A percentile compares a stretch with the other conserved stretches of the same genome.
Evolutionary conservation across 2,329 filamentous ascomycete genomes (phyloP).

Genomic region (Epichloe baconii): DNA sequence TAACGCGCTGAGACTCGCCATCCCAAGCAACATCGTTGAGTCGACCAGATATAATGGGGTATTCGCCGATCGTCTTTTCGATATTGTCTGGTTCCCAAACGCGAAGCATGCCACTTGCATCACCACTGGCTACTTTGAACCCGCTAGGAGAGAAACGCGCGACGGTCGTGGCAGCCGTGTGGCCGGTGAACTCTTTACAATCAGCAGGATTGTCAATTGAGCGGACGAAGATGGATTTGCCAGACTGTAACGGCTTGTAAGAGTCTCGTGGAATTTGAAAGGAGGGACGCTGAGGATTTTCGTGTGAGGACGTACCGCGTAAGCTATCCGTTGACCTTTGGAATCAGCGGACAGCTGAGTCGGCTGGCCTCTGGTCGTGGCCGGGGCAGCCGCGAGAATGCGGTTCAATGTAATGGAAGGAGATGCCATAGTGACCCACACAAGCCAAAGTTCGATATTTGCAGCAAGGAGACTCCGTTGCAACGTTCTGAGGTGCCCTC

Average conservation of each 20-base stretch:
- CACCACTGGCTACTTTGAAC: constrained; percentile 89
- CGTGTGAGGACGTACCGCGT: constrained; percentile 52
- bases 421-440: constrained; percentile 17
- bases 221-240: constrained; percentile 92
- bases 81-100: constrained; percentile 91
- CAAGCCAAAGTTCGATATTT: neutral
- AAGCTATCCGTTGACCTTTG: constrained; percentile 85
- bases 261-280: constrained; percentile 2
- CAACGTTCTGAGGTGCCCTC: neutral
- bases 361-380: constrained; percentile 71
- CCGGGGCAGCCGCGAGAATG: constrained; percentile 77
- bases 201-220: constrained; percentile 80
- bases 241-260: constrained; percentile 45
- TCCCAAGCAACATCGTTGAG: constrained; percentile 98
- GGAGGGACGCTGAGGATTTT: neutral
- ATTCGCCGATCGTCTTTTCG: constrained; percentile 79
- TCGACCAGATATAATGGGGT: constrained; percentile 82
- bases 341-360: constrained; percentile 79
- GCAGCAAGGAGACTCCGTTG: neutral
- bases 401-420: constrained; percentile 43
- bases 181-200: constrained; percentile 82
- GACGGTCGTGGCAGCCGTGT: constrained; percentile 79
- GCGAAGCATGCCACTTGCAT: constrained; percentile 69
- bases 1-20: constrained; percentile 89
- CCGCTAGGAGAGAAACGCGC: constrained; percentile 89